Evolutionary conservation across 768 basidiomycete genomes (phyloP).

Genomic region (Boletus sensibilis): DNA sequence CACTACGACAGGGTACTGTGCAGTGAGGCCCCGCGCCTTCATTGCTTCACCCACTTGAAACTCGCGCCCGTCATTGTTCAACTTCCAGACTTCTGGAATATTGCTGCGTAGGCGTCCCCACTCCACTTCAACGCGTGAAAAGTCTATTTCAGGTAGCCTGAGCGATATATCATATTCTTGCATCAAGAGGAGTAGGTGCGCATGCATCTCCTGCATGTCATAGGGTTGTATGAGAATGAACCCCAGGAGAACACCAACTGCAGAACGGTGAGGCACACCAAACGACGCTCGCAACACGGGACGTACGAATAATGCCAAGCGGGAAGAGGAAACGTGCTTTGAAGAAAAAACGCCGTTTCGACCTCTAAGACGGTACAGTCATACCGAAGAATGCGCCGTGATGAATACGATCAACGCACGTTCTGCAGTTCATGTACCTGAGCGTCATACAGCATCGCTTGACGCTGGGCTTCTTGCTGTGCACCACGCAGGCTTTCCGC

Average conservation of each 20-base stretch:
- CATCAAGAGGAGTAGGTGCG: conserved; percentile 62
- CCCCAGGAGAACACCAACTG: conserved; percentile 67
- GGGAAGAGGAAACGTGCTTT: conserved; percentile 63
- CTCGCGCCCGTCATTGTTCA: conserved; percentile 76
- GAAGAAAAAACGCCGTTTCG: conserved; percentile 20
- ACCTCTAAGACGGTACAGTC: conserved; percentile 9
- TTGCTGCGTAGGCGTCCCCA: conserved; percentile 65
- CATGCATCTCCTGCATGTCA: conserved; percentile 67
- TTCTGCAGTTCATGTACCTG: conserved; percentile 26
- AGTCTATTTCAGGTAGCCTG: conserved; percentile 61
- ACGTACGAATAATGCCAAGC: conserved; percentile 62
- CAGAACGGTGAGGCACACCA: conserved; percentile 1
- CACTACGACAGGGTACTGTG: conserved; percentile 78
- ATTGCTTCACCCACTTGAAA: conserved; percentile 74
- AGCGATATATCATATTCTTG: conserved; percentile 70
- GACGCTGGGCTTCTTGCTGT: conserved; percentile 24
- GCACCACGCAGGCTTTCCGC: conserved; percentile 7
- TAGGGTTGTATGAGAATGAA: conserved; percentile 64
- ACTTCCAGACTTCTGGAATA: conserved; percentile 81
- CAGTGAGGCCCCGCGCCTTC: conserved; percentile 60
- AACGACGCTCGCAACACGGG: not conserved
- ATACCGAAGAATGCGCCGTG: not conserved
- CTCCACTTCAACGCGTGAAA: conserved; percentile 67
- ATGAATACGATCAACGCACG: conserved; percentile 6
- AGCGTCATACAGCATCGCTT: conserved; percentile 25